Evolutionary conservation across 352 stramenopile species (phyloP).

Genomic region (Globisporangium rhizosaccharum): DNA sequence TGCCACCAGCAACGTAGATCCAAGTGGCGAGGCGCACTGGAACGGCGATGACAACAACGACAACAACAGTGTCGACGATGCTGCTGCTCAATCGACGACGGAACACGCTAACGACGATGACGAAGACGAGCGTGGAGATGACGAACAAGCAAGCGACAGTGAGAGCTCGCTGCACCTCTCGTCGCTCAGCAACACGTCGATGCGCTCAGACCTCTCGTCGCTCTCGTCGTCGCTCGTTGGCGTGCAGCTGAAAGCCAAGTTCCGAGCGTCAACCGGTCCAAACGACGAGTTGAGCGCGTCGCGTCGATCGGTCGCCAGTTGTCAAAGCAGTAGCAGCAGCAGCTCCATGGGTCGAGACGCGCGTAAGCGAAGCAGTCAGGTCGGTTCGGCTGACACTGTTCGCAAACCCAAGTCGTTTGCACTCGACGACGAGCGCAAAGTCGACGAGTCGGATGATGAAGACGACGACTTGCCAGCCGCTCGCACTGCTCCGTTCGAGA

Average conservation of each 20-base stretch:
- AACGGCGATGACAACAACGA: no score
- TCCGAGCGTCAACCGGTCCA: background rate
- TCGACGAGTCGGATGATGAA: constrained; percentile 4
- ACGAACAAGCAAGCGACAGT: constrained; percentile 11
- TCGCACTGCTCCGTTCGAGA: constrained; percentile 9
- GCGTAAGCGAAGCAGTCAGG: background rate
- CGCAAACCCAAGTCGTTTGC: background rate
- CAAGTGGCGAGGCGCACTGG: no score
- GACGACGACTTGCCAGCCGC: constrained; percentile 7
- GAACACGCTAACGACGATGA: background rate
- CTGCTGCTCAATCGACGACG: background rate
- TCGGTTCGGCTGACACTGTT: no score
- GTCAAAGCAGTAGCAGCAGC: background rate
- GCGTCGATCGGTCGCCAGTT: background rate
- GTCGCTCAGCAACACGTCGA: constrained; percentile 45
- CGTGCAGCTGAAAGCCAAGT: constrained; percentile 11
- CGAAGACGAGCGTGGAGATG: constrained; percentile 8
- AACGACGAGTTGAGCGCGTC: background rate
- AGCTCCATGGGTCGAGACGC: background rate
- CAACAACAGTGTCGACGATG: no score
- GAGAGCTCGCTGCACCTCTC: constrained; percentile 60
- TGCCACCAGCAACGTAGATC: no score
- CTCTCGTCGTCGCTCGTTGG: constrained; percentile 50
- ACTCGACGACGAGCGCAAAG: background rate
- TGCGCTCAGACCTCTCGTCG: constrained; percentile 51